Evolutionary conservation across 2,329 filamentous ascomycete species (phyloP).

Genomic region (Claviceps arundinis): DNA sequence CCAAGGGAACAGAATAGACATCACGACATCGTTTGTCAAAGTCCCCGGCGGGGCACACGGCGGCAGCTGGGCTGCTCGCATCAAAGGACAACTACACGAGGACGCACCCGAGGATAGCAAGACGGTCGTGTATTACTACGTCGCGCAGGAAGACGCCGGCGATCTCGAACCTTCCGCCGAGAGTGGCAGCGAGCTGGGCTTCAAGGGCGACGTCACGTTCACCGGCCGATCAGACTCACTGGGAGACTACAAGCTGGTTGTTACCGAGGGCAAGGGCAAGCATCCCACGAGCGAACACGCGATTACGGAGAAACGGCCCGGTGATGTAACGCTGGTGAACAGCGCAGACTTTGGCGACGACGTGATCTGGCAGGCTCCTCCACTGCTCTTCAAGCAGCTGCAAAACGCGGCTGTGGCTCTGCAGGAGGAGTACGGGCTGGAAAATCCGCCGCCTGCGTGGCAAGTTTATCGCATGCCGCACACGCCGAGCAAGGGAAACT

Average conservation of each 20-base stretch:
- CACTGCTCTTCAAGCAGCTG: slow-evolving; percentile 40
- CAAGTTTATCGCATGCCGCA: slow-evolving; percentile 73
- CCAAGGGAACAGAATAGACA: slow-evolving; percentile 71
- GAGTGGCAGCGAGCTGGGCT: slow-evolving; percentile 32
- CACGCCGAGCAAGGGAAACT: slow-evolving; percentile 56
- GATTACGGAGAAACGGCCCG: slow-evolving; percentile 52
- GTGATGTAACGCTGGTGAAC: slow-evolving; percentile 63
- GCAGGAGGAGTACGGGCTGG: slow-evolving; percentile 33
- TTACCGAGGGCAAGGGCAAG: slow-evolving; percentile 57
- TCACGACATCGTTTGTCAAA: slow-evolving; percentile 90
- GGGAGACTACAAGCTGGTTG: slow-evolving; percentile 64
- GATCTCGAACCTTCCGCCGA: slow-evolving; percentile 45
- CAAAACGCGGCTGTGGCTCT: slow-evolving; percentile 37
- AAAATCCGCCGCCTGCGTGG: slow-evolving; percentile 70
- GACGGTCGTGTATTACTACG: slow-evolving; percentile 71
- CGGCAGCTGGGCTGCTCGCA: slow-evolving; percentile 81
- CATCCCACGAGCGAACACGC: slow-evolving; percentile 52
- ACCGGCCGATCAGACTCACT: slow-evolving; percentile 57
- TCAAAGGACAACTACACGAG: slow-evolving; percentile 66
- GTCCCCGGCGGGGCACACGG: slow-evolving; percentile 73
- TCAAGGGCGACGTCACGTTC: slow-evolving; percentile 50
- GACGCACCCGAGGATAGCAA: slow-evolving; percentile 55
- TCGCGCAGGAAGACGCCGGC: slow-evolving; percentile 64
- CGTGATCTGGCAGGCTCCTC: slow-evolving; percentile 74
- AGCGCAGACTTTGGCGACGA: slow-evolving; percentile 55